Base-by-base conservation (phyloP, 164 flowering plant genomes). In the Berberis thunbergii region DNA sequence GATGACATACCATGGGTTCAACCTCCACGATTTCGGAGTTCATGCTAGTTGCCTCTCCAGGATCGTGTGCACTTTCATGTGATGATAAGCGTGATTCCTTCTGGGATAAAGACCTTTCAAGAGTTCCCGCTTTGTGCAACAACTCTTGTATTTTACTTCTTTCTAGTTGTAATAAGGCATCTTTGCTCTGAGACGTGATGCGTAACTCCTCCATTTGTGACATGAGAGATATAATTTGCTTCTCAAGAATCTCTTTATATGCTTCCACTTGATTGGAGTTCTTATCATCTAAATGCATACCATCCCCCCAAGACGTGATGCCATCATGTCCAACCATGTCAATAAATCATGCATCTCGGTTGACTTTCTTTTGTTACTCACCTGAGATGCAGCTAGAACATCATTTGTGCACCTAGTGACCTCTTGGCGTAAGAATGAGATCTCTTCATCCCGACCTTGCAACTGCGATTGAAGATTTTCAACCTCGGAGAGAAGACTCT, bases 401-500 rank as follows among this genome's bases (percentile, higher is more conserved):
- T 95, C 97, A 75, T 85, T 87, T 45, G 97, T 89, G 74, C 90
- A 87, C 70, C 90, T 81, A 6, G 99, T 95, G 61, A 91, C 89
- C 76, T 95, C 97, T 69, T 91, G 94, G 62, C 99, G 86, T 65
- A 95, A 78, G 75, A 95, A 91, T 54, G 99, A 95, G 40, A 95
- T 81, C 74, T 95, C 99, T 53, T 77, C 67, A 77, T 95, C 97
- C 63, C 84, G 84, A 42, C 80, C 92, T 74, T 84, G 91, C 73
- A 95, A 56, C 69, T 95, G 91, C 7, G 83, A 67, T 64, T 91
- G 97, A 74, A 91, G 97, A 69, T 81, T 85, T 73, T 95, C 97
- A 70, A 91, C 80, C 83, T 95, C 97, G 26, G 88, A 68, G 40
- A 95, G 83, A 54, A 95, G 97, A 72, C 65, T 75, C 66, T 75